phyloP scores from a whole-genome alignment of 2,329 filamentous ascomycete species.

The Microsporum canis region DNA sequence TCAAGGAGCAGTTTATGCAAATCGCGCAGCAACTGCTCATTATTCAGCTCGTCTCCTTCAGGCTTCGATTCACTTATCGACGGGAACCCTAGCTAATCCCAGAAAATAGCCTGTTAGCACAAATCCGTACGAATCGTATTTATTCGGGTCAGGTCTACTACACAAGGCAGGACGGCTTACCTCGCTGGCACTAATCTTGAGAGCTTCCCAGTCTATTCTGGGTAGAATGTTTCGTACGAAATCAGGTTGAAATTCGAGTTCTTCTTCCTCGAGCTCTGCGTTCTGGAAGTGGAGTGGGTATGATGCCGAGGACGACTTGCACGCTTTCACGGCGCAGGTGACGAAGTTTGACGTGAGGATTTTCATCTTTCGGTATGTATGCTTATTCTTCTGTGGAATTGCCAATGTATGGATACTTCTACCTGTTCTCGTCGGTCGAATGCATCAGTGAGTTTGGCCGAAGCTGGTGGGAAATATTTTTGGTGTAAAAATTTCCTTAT shows the following conservation, averaged over 20 bases:
- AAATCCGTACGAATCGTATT: neutral
- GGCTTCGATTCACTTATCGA: slow-evolving; percentile 55
- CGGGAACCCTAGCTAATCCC: slow-evolving; percentile 62
- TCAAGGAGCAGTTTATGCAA: slow-evolving; percentile 74
- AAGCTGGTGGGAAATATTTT: neutral
- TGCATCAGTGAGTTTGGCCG: neutral
- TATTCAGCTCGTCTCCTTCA: slow-evolving; percentile 48
- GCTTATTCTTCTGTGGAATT: neutral
- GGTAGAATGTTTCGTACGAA: slow-evolving; percentile 79
- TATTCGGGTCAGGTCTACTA: neutral
- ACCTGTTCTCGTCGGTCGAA: too few species aligned
- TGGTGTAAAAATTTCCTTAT: neutral
- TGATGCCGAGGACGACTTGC: slow-evolving; percentile 66
- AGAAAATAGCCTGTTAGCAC: neutral
- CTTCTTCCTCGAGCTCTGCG: slow-evolving; percentile 75
- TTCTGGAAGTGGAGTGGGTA: slow-evolving; percentile 91
- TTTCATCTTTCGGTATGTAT: slow-evolving; percentile 54
- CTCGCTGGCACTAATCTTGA: slow-evolving; percentile 64
- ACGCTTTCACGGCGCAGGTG: slow-evolving; percentile 89
- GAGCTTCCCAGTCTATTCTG: slow-evolving; percentile 75
- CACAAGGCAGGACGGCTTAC: slow-evolving; percentile 13
- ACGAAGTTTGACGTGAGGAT: slow-evolving; percentile 92
- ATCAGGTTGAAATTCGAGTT: slow-evolving; percentile 66
- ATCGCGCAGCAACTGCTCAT: slow-evolving; percentile 62
- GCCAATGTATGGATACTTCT: neutral